These are phyloP conservation scores for Talaromyces stipitatus DNA, from an alignment of 495 filamentous ascomycete genomes.

Conservation along the genomic window DNA sequence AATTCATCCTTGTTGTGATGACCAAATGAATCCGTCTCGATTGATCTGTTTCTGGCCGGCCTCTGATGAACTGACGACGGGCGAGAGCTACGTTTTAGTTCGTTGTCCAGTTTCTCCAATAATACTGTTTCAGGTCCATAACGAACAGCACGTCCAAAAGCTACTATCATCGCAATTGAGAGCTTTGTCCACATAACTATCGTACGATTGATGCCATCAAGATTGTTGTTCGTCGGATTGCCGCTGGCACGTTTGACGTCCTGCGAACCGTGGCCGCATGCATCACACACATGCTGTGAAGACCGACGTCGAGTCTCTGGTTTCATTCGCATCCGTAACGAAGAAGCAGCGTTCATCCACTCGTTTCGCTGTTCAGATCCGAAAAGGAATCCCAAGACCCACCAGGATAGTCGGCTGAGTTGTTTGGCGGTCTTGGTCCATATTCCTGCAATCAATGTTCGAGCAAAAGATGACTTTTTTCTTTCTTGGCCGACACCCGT, in stretches of 20 bases:
- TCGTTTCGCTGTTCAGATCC: slow-evolving; percentile 1
- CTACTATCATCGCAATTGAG: slow-evolving; percentile 23
- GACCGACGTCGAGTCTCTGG: neutral
- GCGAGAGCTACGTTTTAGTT: neutral
- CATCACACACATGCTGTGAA: neutral
- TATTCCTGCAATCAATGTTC: slow-evolving; percentile 17
- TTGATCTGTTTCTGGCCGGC: neutral
- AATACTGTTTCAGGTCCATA: slow-evolving; percentile 15
- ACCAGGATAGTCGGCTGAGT: slow-evolving; percentile 10
- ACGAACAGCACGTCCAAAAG: slow-evolving; percentile 23
- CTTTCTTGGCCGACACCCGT: neutral
- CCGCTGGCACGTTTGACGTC: neutral
- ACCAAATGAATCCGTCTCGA: neutral
- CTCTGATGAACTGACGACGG: neutral
- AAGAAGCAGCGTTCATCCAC: neutral
- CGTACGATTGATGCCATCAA: neutral
- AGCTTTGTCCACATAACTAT: slow-evolving; percentile 22
- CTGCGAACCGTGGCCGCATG: neutral
- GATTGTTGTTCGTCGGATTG: neutral
- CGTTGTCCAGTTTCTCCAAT: neutral
- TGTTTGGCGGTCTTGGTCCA: slow-evolving; percentile 10
- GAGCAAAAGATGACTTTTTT: slow-evolving; percentile 6
- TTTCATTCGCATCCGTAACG: neutral
- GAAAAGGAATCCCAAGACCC: slow-evolving; percentile 9
- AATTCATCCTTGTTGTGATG: neutral